Base-by-base conservation (phyloP, 257 asterid genomes). In the Verbena officinalis region DNA sequence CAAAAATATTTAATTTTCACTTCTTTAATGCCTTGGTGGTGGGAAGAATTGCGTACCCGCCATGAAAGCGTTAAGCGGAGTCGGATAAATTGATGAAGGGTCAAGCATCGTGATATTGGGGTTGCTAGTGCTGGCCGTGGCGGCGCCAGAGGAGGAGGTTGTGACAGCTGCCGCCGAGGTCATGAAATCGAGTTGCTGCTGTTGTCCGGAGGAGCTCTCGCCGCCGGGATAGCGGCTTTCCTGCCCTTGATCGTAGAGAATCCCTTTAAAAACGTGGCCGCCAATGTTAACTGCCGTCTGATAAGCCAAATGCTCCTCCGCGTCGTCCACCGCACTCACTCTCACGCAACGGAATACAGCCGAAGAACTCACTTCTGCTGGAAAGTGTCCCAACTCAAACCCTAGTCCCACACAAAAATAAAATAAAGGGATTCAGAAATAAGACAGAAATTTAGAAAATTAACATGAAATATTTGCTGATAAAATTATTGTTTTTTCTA, bases 191-290 rank as follows among this genome's bases (percentile, higher is more conserved):
- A 75, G 78, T 3, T 80, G 78, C 21, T 73, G 77, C 75, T 9
- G 40, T 9, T 4, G 70, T 14, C 77, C 81, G 17, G 73, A 50
- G 20, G 84, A 73, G 56, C 67, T 33, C 50, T 75, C 81, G 16
- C 40, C 44, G 0, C 65, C 65, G 17, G 14, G 34, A 52, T 77
- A 71, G 44, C 85, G 86, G 55, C 33, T 67, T 12, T 83, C 93
- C 1, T 71, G 80, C 19, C 96, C 93, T 80, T 85, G 93, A 77
- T 87, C 96, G 57, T 87, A 87, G 15, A 87, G 73, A 69, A 87
- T 87, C 57, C 96, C 96, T 75, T 81, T 85, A 83, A 87, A 87
- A 59, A 85, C 80, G 53, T 85, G 96, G 4, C 96, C 96, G 5
- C 83, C 87, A 11, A 87, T 83, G 70, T 73, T 83, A 1, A 87